Percentiles rank a stretch among this genome's conserved stretches.
phyloP scores from a whole-genome alignment of 768 basidiomycete genomes.

The Tephrocybe sp. region DNA sequence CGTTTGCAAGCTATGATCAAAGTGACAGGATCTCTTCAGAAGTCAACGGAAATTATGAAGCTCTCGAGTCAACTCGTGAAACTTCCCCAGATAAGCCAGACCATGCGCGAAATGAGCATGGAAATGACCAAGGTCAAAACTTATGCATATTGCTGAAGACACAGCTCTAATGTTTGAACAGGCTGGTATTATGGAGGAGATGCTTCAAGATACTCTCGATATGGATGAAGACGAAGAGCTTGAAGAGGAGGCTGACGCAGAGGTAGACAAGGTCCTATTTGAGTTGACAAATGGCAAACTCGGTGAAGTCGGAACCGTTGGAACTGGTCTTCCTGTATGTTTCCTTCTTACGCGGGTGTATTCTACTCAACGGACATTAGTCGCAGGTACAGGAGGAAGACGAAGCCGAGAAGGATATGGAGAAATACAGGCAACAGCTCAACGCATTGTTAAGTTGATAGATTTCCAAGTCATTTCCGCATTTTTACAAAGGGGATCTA shows the following conservation, averaged over 20 bases:
- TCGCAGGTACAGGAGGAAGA: constrained; percentile 64
- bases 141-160: not conserved
- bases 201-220: constrained; percentile 91
- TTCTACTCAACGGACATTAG: constrained; percentile 44
- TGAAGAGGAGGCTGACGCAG: constrained; percentile 94
- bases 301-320: constrained; percentile 77
- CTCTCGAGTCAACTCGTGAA: constrained; percentile 90
- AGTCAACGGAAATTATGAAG: constrained; percentile 99
- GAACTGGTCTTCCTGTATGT: constrained; percentile 74
- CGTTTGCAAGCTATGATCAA: constrained; percentile 78
- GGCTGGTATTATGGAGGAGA: constrained; percentile 98
- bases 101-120: constrained; percentile 98
- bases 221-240: constrained; percentile 93
- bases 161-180: constrained; percentile 28
- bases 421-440: constrained; percentile 85
- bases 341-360: constrained; percentile 2
- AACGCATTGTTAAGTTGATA: constrained; percentile 76
- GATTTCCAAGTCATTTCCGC: not conserved
- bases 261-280: constrained; percentile 94
- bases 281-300: constrained; percentile 95
- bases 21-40: constrained; percentile 96
- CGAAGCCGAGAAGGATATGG: constrained; percentile 85
- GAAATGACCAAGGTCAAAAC: constrained; percentile 93
- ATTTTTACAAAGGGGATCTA: constrained; percentile 7
- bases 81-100: constrained; percentile 86